Evolutionary conservation across 176 grass and related monocot species (phyloP), one percentile per base, ranked within the genome.

Genomic region (Musa itinerans): DNA sequence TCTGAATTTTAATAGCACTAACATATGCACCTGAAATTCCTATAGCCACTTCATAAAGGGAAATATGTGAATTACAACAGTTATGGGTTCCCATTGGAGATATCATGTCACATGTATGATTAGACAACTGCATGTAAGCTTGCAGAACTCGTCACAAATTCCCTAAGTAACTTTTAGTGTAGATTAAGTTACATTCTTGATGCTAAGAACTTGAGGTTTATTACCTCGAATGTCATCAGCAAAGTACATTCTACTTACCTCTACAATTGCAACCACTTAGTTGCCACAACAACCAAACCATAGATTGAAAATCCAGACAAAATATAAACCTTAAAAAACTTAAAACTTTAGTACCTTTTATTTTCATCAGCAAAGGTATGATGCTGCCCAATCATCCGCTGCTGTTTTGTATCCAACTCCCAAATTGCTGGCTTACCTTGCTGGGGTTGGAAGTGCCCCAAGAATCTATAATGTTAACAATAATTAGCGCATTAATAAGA

Each of bases 371-470:
- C 78, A 54, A 85, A 84, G 79, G 84, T 65, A 78, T 81, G 73
- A 85, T 86, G 88, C 65, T 84, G 82, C n/a, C 94, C 90, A 73
- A 91, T 79, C 67, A 87, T 94, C 68, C 92, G 86, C 64, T 94
- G 89, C 75, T 95, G 91, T 84, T 95, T 91, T 50, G 86, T 91
- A 69, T 91, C 86, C 79, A 95, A 80, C 74, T 95, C 90, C 96
- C 91, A 95, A 52, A 99, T 63, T 27, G 91, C 83, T 17, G 86
- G 88, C 92, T 92, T 99, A 27, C 78, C 88, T 68, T 84, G 78
- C 69, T 99, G 90, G 48, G 96, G 96, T 82, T 92, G 91, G 53
- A 94, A 99, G 83, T 99, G 85, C 9, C 96, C 96, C 73, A 99
- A 79, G 54, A 99, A 99, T 34, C 96, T 99, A 75, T 26, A 79